These are phyloP conservation scores for Fraxinus albicans DNA, from an alignment of 305 asterid genomes.

Conservation along the genomic window DNA sequence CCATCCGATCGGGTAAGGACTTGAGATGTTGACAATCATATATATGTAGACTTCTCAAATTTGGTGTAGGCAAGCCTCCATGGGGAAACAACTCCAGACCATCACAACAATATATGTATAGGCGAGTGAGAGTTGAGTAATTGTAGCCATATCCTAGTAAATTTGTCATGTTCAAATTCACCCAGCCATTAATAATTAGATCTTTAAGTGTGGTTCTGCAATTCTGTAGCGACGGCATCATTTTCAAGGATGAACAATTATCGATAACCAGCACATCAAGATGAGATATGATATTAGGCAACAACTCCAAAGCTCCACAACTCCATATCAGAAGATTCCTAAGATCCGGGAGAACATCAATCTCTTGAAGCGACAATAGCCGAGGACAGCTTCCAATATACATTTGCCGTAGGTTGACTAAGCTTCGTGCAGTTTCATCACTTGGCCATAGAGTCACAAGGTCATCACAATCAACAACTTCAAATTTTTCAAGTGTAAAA, in stretches of 20 bases:
- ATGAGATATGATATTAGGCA: background rate
- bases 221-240: background rate
- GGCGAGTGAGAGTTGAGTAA: background rate
- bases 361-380: background rate
- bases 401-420: background rate
- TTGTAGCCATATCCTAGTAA: background rate
- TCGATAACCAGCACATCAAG: background rate
- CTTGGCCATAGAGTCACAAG: constrained; percentile 13
- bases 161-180: background rate
- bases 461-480: background rate
- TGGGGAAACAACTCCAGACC: constrained; percentile 6
- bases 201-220: background rate
- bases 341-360: background rate
- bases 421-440: background rate
- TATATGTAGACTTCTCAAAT: background rate
- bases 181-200: background rate
- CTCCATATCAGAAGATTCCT: background rate
- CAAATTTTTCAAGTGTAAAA: background rate
- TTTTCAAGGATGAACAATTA: background rate
- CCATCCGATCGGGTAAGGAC: constrained; percentile 8
- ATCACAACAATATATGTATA: background rate
- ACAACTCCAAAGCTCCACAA: background rate
- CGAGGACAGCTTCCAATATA: background rate
- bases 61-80: constrained; percentile 5
- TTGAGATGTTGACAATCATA: background rate